Evolutionary conservation across 2,329 filamentous ascomycete genomes (phyloP), one percentile per base, ranked within the genome.

Genomic region (Beauveria sp.): DNA sequence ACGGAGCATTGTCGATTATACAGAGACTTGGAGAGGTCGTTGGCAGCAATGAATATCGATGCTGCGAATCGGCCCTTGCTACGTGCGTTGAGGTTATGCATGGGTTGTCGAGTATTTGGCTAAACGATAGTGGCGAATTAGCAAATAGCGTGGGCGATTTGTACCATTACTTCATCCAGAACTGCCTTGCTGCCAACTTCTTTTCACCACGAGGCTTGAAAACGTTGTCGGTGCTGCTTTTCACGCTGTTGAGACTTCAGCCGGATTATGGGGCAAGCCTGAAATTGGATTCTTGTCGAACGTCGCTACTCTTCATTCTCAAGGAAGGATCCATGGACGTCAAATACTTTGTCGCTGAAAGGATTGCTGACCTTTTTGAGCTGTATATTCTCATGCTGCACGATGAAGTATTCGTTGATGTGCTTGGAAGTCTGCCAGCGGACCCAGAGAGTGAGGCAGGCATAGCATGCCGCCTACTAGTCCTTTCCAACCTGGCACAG

Each of bases 371-470:
- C 6, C 80, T 99, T 28, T 99, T 99, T 72, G 83, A 86, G 14
- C 81, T 90, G 1, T 98, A 90, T 69, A 81, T 93, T n/a, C 80
- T 97, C 1, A 88, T 88, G 66, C 80, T 88, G 51, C 95, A 99
- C 67, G 90, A 96, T 62, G 84, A 86, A 6, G 85, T 98, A 16
- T 91, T 97, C 65, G 81, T 91, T 42, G 91, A 98, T 69, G 83
- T 99, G 14, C 77, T 96, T n/a, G 80, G 84, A 20, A 89, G 82
- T 66, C 79, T 99, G n/a, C 91, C 93, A 0, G 81, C 80, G 3
- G 86, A 96, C 65, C 78, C 83, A 5, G 83, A 86, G 38, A 88
- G 87, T 73, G 75, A 81, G 14, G 93, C 97, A 73, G 93, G 92
- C 0, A 93, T 98, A 66, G 90, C 91, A 0, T 83, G 96, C 65